These are phyloP conservation scores for Diophrys appendiculata DNA, from an alignment of 73 alveolate genomes.

Conservation along the genomic window DNA sequence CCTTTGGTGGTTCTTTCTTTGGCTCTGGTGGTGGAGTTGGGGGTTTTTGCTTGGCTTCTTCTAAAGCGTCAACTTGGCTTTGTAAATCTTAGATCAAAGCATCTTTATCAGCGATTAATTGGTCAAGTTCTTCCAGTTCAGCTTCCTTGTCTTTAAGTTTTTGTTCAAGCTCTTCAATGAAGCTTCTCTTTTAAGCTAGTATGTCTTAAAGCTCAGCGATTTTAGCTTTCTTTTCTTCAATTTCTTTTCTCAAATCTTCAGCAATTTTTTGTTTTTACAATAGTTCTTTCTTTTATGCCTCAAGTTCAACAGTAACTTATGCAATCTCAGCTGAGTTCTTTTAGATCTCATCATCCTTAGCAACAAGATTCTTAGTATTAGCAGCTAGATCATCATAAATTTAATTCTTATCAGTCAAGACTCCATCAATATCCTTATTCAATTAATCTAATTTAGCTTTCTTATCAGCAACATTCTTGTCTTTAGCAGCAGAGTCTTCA, in stretches of 20 bases:
- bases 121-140: slow-evolving; percentile 51
- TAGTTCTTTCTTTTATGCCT: slow-evolving; percentile 27
- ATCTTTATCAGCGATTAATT: slow-evolving; percentile 38
- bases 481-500: not conserved
- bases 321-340: slow-evolving; percentile 44
- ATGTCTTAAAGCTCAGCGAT: slow-evolving; percentile 26
- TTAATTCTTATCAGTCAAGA: slow-evolving; percentile 35
- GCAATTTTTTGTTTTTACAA: slow-evolving; percentile 29
- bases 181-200: slow-evolving; percentile 13
- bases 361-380: slow-evolving; percentile 30
- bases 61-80: slow-evolving; percentile 14
- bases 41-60: not conserved
- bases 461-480: slow-evolving; percentile 7
- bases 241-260: slow-evolving; percentile 17
- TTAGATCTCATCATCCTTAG: slow-evolving; percentile 33
- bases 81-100: slow-evolving; percentile 19
- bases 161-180: not conserved
- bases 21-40: slow-evolving; percentile 1
- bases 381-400: slow-evolving; percentile 35
- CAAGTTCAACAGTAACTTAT: slow-evolving; percentile 26
- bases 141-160: slow-evolving; percentile 37
- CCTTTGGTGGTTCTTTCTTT: not conserved
- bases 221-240: slow-evolving; percentile 23
- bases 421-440: not conserved
- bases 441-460: slow-evolving; percentile 11